Evolutionary conservation across 2,329 filamentous ascomycete genomes (phyloP), one percentile per base, ranked within the genome.

Genomic region (Exserohilum rostratum): DNA sequence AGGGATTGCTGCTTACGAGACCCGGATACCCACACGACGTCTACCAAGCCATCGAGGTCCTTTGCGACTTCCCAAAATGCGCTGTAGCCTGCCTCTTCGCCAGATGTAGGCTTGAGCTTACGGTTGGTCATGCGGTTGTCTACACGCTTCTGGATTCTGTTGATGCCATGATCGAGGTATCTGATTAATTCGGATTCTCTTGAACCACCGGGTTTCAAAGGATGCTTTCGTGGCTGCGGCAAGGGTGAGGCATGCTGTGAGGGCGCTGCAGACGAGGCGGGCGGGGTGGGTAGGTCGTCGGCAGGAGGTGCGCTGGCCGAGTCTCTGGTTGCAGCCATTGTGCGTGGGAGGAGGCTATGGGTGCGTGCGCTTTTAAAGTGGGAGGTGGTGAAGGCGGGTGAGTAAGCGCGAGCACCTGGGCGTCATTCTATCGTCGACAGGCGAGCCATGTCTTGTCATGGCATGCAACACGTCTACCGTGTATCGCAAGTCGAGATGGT

Each of bases 11-110:
- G 81, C 90, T 72, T 80, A 92, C 91, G 91, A 18, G 93, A 96
- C 9, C 90, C 91, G 27, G 88, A 91, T 18, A 91, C 83, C 93
- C 93, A 98, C 5, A 96, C 77, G 6, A 96, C 83, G 72, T 96
- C 89, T 13, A 96, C 77, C 11, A 96, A 72, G 5, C 82, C 81
- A 51, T 93, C 89, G 0, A 96, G 75, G 67, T 96, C 91, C 52
- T 79, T 84, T 49, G 86, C 90, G 4, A 91, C 83, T 67, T 93
- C 88, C 45, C 79, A 80, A 71, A 93, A 90, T 46, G 76, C 84
- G 49, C 79, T 78, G 60, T 88, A 89, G 1, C 84, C 84, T 30
- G 75, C 72, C 4, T 77, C 77, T 12, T 74, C 70, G 25, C 71
- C 70, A 5, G 55, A 50, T 15, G 57, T 51, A n/a, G 49, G 57